Evolutionary conservation across 2,329 filamentous ascomycete species (phyloP).

Genomic region (Botrytis aclada): DNA sequence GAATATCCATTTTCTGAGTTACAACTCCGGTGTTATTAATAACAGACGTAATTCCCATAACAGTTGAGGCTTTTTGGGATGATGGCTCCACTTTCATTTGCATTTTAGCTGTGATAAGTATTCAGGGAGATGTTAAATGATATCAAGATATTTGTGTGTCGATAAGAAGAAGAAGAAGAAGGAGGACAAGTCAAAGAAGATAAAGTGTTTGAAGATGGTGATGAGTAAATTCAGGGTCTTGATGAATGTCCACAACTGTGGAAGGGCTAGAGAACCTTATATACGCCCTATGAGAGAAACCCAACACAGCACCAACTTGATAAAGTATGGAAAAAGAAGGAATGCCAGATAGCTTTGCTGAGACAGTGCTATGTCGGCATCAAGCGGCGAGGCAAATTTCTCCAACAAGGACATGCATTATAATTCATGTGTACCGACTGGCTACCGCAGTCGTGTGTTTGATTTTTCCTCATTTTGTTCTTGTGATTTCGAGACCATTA

Average conservation of each 20-base stretch:
- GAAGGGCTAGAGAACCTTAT: constrained; percentile 2
- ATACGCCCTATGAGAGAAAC: background rate
- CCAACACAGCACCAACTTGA: constrained; percentile 16
- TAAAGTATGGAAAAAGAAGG: background rate
- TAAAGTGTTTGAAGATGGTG: background rate
- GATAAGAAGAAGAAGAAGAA: background rate
- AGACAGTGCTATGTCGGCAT: constrained; percentile 13
- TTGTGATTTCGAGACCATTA: background rate
- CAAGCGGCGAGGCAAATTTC: constrained; percentile 12
- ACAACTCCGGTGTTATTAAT: background rate
- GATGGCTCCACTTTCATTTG: background rate
- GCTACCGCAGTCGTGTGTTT: constrained; percentile 9
- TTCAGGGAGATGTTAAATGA: background rate
- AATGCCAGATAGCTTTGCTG: constrained; percentile 4
- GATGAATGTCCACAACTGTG: background rate
- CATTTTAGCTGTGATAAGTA: background rate
- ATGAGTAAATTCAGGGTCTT: background rate
- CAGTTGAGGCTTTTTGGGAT: constrained; percentile 1
- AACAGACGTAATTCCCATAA: constrained; percentile 12
- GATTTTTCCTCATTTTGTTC: background rate
- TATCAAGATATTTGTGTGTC: background rate
- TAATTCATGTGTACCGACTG: constrained; percentile 10
- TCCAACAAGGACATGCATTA: constrained; percentile 18
- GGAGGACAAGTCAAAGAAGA: background rate
- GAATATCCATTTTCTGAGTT: constrained; percentile 5